Evolutionary conservation across 208 protist genomes (phyloP), one percentile per base, ranked within the genome.

Genomic region (Porcisia hertigi): DNA sequence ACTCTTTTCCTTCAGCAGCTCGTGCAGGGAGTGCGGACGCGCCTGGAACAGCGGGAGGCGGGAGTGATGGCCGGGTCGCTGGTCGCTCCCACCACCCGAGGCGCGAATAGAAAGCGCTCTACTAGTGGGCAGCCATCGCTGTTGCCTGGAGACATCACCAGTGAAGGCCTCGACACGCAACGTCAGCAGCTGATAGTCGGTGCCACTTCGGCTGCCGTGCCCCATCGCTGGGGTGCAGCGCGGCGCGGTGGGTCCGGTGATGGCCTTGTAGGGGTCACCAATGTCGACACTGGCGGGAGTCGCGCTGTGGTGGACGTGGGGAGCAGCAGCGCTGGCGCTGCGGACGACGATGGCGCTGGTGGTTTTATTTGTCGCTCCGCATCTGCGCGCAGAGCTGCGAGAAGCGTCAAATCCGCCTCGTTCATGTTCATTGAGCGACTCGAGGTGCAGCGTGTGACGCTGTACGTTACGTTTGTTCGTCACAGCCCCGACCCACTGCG

Each of bases 401-500:
- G 59, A 11, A 71, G 25, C 73, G 76, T 75, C 36, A 74, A 45
- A 43, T 70, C 71, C 23, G 70, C 79, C 18, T 69, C 77, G 25
- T 80, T 91, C 65, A 60, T 95, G 53, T 85, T 88, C 59, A 76
- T 93, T 20, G 88, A 92, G 79, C 76, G 80, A 5, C 77, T 91
- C 34, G 69, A 73, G 45, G 64, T 95, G 34, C 78, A 82, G 23
- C 80, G 83, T 23, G 63, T 95, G 36, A 86, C 86, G 14, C 69
- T 93, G 41, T 93, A 86, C 71, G 72, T 95, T 16, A 89, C 88
- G n/a, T 89, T 93, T 54, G 63, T 69, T 5, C 85, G 91, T 18
- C 86, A 90, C 66, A 76, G 84, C 23, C 81, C 86, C 7, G 89
- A 96, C 73, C 88, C 90, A 16, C 86, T 96, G 36, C 77, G 88